Base-by-base conservation (phyloP, 2,329 filamentous ascomycete genomes). In the Fusarium sp. region DNA sequence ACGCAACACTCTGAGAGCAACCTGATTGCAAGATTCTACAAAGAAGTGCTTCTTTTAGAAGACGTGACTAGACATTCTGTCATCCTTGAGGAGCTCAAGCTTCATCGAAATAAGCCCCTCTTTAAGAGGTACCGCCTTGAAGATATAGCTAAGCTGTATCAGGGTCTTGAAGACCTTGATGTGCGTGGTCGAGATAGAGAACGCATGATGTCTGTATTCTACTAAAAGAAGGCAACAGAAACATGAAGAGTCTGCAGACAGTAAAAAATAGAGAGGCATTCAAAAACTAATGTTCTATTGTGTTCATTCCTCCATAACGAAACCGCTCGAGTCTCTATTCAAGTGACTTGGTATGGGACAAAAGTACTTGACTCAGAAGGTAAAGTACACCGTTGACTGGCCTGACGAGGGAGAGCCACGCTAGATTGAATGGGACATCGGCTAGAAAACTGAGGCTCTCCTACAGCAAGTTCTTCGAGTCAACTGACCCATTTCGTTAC, bases 161-260 rank as follows among this genome's bases (percentile, higher is more conserved):
- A 45, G 7, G 42, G 5, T 18, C 44, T 27, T 31, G 45, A 47
- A n/a, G 45, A 47, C 1, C 45, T 47, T 31, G 45, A 47, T 5
- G 45, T 47, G 12, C 3, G 45, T n/a, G 45, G 18, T 13, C 25
- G 6, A n/a, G 45, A 47, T 2, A n/a, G 27, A 47, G 27, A 47
- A 31, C 1, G 0, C 2, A 15, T 47, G 45, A n/a, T 47, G 45
- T 47, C 8, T 15, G 27, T 47, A 47, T 47, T 47, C 18, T 17
- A 1, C 4, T 0, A 2, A 20, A 4, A 29, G 25, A 46, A 20
- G 20, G 3, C 11, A 2, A 27, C 1, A n/a, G 7, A 14, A 14
- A 27, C 3, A 9, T 18, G 13, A 31, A 11, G 13, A 0, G 18
- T 14, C 18, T 29, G 4, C 27, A n/a, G 18, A 31, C 18, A 3